Evolutionary conservation across 2,329 filamentous ascomycete species (phyloP).

Genomic region (Paradendryphiella salina): DNA sequence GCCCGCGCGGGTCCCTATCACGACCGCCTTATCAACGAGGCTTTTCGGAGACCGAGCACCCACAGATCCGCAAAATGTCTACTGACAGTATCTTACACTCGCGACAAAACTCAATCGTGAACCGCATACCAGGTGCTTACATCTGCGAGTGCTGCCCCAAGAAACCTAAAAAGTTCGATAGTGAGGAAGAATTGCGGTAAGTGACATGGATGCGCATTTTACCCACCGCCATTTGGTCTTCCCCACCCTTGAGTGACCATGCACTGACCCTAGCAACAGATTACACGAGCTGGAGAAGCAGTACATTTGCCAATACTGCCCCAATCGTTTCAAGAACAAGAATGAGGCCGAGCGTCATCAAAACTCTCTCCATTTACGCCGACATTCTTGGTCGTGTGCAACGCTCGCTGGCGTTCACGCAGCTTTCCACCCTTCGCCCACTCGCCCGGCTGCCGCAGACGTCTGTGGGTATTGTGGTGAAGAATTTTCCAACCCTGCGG

Average conservation of each 20-base stretch:
- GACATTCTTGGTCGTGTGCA: constrained; percentile 96
- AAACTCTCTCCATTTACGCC: constrained; percentile 88
- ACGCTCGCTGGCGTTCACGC: constrained; percentile 73
- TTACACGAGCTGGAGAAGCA: constrained; percentile 93
- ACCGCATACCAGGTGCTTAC: constrained; percentile 61
- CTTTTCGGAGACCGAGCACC: constrained; percentile 48
- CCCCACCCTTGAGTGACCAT: constrained; percentile 15
- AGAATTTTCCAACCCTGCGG: constrained; percentile 82
- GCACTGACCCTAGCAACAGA: constrained; percentile 54
- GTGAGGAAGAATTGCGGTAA: constrained; percentile 79
- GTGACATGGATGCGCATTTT: constrained; percentile 41
- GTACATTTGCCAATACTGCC: constrained; percentile 89
- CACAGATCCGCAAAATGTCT: constrained; percentile 54
- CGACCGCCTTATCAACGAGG: constrained; percentile 48
- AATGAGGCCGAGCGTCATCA: constrained; percentile 97
- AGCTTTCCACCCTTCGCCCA: constrained; percentile 82
- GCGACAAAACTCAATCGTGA: constrained; percentile 54
- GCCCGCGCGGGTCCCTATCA: constrained; percentile 48
- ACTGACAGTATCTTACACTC: constrained; percentile 50
- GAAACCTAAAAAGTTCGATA: constrained; percentile 94
- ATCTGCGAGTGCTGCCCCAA: constrained; percentile 97
- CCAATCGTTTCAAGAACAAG: constrained; percentile 98
- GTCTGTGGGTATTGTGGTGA: constrained; percentile 94
- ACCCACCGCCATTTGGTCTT: constrained; percentile 32
- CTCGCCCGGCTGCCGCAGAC: constrained; percentile 65